Base-by-base conservation (phyloP, 2,329 filamentous ascomycete genomes). In the Fusarium subtropicale region DNA sequence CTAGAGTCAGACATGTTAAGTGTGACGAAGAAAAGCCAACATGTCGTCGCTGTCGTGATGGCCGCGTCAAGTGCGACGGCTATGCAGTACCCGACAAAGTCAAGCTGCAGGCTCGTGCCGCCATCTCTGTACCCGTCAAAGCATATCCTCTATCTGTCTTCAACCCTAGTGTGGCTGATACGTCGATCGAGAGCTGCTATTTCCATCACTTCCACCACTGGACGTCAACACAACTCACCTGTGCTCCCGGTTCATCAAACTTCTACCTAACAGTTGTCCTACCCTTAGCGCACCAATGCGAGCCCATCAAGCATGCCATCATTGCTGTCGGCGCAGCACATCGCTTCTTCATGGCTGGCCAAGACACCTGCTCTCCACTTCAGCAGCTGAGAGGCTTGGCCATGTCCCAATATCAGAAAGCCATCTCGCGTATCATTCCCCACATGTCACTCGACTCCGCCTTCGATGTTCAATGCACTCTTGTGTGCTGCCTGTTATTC, bases 21-120 rank as follows among this genome's bases (percentile, higher is more conserved):
- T 77, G 75, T 42, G 75, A 77, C 45, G 75, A 77, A 41, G 60
- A 67, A 22, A 76, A 74, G 18, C 72, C 72, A 9, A 61, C 60
- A 1, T 74, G 72, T 30, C 66, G 48, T 5, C 64, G 72, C 15
- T 74, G 72, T 52, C 50, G 51, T 6, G 61, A 62, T 7, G 46
- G 54, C 5, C 54, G 64, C 1, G 63, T 72, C 36, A 66, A 66
- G 30, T 74, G 72, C 20, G 72, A 74, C 13, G 72, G 72, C 3
- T 74, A 74, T 60, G 51, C 53, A 2, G 34, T 20, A 5, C 59
- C 67, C 2, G 50, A 46, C 39, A 68, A 39, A 30, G 52, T 41
- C 15, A 54, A 58, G 18, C 28, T 60, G 6, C 39, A 57, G 24
- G 44, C 63, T 2, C 42, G 48, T 24, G 36, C 47, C 10, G 30